phyloP scores from a whole-genome alignment of 1,284 basidiomycete species.

The Schizophyllum amplum region DNA sequence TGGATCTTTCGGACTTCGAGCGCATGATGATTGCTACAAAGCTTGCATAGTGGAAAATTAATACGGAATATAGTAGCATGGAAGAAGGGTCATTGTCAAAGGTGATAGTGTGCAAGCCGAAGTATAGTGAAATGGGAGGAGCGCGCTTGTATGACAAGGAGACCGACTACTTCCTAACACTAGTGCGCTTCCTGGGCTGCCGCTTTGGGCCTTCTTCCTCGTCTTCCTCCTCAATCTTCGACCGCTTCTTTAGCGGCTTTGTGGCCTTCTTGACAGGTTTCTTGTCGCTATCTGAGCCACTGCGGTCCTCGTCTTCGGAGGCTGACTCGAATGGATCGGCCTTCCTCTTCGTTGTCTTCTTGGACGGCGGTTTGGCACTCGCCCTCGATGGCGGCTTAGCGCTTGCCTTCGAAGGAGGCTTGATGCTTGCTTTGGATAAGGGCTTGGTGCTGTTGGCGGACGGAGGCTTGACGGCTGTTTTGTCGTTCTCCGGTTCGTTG shows the following conservation, averaged over 20 bases:
- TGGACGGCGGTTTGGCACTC: background rate
- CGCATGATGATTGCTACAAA: slow-evolving; percentile 59
- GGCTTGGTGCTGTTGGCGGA: background rate
- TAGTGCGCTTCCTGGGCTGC: too few relatives aligned
- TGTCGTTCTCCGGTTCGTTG: slow-evolving; percentile 11
- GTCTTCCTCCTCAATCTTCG: slow-evolving; percentile 8
- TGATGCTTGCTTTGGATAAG: background rate
- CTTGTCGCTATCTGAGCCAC: slow-evolving; percentile 14
- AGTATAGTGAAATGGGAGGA: background rate
- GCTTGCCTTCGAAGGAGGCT: background rate
- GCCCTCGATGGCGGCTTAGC: slow-evolving; percentile 1
- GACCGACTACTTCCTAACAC: too few relatives aligned
- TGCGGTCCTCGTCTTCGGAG: slow-evolving; percentile 18
- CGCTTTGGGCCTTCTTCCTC: slow-evolving; percentile 2
- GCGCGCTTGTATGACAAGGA: background rate
- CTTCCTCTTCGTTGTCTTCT: background rate
- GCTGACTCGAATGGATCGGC: slow-evolving; percentile 14
- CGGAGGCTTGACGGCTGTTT: background rate
- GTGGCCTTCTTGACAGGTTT: slow-evolving; percentile 14
- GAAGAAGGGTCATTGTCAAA: background rate
- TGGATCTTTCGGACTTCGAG: slow-evolving; percentile 62
- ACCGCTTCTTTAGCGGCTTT: slow-evolving; percentile 16
- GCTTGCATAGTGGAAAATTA: slow-evolving; percentile 16
- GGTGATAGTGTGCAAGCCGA: too few relatives aligned
- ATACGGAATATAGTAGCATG: background rate